Conservation (phyloP, 2,329 filamentous ascomycete genomes). For the Sporothrix variecibatus region DNA sequence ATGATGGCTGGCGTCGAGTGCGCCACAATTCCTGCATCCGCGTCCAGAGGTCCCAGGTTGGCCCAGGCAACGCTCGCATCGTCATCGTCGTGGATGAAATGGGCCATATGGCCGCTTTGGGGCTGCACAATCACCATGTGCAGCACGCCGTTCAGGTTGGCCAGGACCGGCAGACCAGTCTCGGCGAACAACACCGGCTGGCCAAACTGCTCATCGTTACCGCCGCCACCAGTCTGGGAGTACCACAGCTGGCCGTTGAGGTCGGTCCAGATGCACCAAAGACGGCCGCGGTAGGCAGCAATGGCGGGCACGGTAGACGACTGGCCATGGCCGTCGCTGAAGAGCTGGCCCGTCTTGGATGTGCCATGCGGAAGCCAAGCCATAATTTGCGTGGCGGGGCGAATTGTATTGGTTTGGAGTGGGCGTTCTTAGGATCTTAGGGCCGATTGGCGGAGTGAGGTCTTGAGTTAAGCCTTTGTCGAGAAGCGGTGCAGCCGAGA, state of each 20-base stretch:
- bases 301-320: slow-evolving; percentile 40
- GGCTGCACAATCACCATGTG: slow-evolving; percentile 39
- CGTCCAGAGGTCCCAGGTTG: slow-evolving; percentile 33
- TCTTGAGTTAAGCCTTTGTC: background rate
- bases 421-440: background rate
- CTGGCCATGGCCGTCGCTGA: slow-evolving; percentile 34
- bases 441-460: background rate
- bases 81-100: slow-evolving; percentile 40
- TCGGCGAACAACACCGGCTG: slow-evolving; percentile 36
- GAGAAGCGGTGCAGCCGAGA: background rate
- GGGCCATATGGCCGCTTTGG: slow-evolving; percentile 36
- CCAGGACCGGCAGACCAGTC: slow-evolving; percentile 38
- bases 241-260: slow-evolving; percentile 40
- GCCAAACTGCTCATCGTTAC: slow-evolving; percentile 35
- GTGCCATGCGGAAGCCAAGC: slow-evolving; percentile 39
- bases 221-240: slow-evolving; percentile 34
- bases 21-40: slow-evolving; percentile 32
- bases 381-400: slow-evolving; percentile 22
- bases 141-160: slow-evolving; percentile 40
- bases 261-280: slow-evolving; percentile 42
- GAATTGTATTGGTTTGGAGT: background rate
- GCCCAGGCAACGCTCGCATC: slow-evolving; percentile 34
- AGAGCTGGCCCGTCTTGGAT: slow-evolving; percentile 35
- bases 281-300: slow-evolving; percentile 39
- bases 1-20: slow-evolving; percentile 37